Evolutionary conservation across 192 early-diverging fungal genomes (phyloP).

Genomic region (Coemansia sp.): DNA sequence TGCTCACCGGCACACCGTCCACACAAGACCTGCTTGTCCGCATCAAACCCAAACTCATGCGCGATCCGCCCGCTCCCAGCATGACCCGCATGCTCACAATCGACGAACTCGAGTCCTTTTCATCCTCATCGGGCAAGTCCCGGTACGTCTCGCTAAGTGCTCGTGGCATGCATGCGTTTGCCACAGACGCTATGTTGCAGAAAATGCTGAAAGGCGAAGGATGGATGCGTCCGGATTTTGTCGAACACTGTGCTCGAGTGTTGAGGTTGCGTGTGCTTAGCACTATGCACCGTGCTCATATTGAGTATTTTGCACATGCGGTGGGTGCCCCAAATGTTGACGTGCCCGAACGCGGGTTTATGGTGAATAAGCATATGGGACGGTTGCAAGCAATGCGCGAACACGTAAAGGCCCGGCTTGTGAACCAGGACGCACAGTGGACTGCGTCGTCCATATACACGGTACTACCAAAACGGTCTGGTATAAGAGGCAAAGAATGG

Average conservation of each 20-base stretch:
- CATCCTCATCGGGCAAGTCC: slow-evolving; percentile 12
- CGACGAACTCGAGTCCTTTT: slow-evolving; percentile 35
- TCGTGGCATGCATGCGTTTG: slow-evolving; percentile 11
- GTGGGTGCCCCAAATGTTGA: neutral
- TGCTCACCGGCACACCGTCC: slow-evolving; percentile 11
- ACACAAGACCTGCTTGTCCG: slow-evolving; percentile 20
- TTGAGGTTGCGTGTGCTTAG: slow-evolving; percentile 18
- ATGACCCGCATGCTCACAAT: neutral
- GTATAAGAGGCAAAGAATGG: neutral
- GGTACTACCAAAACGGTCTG: slow-evolving; percentile 8
- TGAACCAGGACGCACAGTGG: slow-evolving; percentile 41
- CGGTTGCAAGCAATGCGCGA: slow-evolving; percentile 19
- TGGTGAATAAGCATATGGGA: neutral
- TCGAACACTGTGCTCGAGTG: slow-evolving; percentile 35
- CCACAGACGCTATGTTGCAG: slow-evolving; percentile 9
- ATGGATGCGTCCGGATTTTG: slow-evolving; percentile 25
- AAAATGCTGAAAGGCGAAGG: slow-evolving; percentile 9
- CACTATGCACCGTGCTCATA: slow-evolving; percentile 23
- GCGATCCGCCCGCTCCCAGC: neutral
- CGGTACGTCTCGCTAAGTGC: slow-evolving; percentile 24
- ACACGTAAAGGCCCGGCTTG: slow-evolving; percentile 12
- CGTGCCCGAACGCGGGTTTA: neutral
- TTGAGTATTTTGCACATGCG: slow-evolving; percentile 17
- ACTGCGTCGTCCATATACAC: slow-evolving; percentile 12
- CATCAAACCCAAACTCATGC: slow-evolving; percentile 13